Evolutionary conservation across 768 basidiomycete genomes (phyloP).

Genomic region (Boletus vermiculosoides): DNA sequence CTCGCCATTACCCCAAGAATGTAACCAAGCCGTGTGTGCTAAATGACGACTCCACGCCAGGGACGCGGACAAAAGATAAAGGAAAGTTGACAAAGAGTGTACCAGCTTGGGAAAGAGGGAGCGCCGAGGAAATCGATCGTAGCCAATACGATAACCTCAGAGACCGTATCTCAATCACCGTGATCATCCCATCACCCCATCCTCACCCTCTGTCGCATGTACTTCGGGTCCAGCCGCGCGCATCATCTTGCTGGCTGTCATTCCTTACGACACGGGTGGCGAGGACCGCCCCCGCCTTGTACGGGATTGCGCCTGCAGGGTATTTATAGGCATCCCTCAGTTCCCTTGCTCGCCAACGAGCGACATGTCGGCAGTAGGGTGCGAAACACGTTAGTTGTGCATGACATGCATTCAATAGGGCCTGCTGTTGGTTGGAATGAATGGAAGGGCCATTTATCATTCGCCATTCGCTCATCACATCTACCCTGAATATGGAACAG

Average conservation of each 20-base stretch:
- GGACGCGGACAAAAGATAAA: not conserved
- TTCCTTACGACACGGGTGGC: not conserved
- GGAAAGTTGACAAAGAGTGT: not conserved
- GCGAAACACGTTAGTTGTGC: not conserved
- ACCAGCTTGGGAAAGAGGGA: constrained; percentile 16
- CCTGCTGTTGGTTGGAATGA: constrained; percentile 6
- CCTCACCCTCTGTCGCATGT: not conserved
- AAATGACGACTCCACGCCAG: constrained; percentile 3
- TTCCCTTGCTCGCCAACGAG: not conserved
- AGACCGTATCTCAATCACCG: constrained; percentile 10
- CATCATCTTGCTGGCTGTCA: not conserved
- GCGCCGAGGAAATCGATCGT: constrained; percentile 16
- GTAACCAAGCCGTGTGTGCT: not conserved
- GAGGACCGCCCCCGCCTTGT: not conserved
- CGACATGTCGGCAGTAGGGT: constrained; percentile 4
- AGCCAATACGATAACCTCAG: constrained; percentile 10
- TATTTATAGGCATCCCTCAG: not conserved
- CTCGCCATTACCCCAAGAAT: constrained; percentile 12
- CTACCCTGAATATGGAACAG: constrained; percentile 15
- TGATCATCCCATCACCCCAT: constrained; percentile 5
- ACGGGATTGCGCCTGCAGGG: not conserved
- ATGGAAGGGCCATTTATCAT: constrained; percentile 13
- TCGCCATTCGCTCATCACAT: constrained; percentile 15
- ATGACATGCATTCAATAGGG: not conserved
- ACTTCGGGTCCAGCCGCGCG: not conserved